phyloP scores from a whole-genome alignment of 2,329 filamentous ascomycete genomes.

The Pyrenophora tritici-repentis region DNA sequence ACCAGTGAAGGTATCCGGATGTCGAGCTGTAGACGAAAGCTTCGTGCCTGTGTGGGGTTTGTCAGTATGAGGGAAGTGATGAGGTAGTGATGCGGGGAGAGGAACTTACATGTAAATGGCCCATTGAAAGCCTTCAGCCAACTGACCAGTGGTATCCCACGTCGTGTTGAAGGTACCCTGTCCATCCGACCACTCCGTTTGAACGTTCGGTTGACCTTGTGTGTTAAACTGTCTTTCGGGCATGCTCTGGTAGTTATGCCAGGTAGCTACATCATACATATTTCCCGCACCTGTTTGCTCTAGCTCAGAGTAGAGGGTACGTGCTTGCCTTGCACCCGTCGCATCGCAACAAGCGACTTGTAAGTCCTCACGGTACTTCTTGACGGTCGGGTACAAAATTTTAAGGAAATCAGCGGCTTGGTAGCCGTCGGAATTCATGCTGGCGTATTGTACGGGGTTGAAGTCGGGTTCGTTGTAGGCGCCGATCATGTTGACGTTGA shows the following conservation, averaged over 20 bases:
- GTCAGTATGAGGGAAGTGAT: constrained; percentile 50
- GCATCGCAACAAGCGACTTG: constrained; percentile 51
- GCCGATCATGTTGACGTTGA: constrained; percentile 47
- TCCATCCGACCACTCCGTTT: constrained; percentile 57
- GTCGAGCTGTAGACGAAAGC: constrained; percentile 12
- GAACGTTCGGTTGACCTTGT: constrained; percentile 51
- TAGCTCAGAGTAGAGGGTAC: constrained; percentile 26
- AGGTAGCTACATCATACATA: constrained; percentile 46
- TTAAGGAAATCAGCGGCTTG: constrained; percentile 57
- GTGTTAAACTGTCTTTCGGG: constrained; percentile 49
- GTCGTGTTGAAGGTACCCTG: constrained; percentile 41
- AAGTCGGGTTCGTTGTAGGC: constrained; percentile 53
- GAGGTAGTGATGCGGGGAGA: constrained; percentile 8
- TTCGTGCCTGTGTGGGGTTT: neutral
- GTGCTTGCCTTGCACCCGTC: constrained; percentile 33
- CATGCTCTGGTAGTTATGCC: constrained; percentile 49
- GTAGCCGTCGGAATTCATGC: constrained; percentile 52
- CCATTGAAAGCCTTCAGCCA: constrained; percentile 59
- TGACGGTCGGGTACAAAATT: constrained; percentile 48
- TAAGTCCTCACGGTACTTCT: constrained; percentile 37
- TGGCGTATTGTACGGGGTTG: constrained; percentile 46
- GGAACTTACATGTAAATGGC: constrained; percentile 52
- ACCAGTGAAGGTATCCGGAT: constrained; percentile 60
- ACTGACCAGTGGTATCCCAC: constrained; percentile 54
- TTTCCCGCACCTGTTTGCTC: constrained; percentile 42